Percentiles rank a stretch among this genome's conserved stretches.
Evolutionary conservation across 176 grass and related monocot species (phyloP).

Genomic region (Pontederia crassipes): DNA sequence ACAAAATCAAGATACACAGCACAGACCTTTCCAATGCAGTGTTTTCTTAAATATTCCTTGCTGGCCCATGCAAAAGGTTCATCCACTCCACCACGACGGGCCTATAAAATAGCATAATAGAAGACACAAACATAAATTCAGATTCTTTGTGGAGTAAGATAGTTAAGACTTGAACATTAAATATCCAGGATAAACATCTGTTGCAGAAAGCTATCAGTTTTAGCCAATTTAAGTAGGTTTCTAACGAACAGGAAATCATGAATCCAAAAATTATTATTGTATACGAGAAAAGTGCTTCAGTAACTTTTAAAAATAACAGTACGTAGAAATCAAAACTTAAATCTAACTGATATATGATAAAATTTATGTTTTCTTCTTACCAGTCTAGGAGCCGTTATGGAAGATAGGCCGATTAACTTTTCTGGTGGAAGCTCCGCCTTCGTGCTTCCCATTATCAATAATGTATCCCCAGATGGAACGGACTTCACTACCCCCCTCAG

Average conservation of each 20-base stretch:
- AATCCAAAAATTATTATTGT: too few relatives aligned
- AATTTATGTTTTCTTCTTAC: constrained; percentile 19
- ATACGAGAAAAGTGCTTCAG: too few relatives aligned
- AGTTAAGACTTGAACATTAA: neutral
- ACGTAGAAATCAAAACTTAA: too few relatives aligned
- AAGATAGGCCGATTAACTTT: constrained; percentile 85
- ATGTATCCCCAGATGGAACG: constrained; percentile 79
- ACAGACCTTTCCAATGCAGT: constrained; percentile 84
- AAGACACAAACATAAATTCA: constrained; percentile 2
- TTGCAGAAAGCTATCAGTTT: too few relatives aligned
- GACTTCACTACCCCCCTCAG: constrained; percentile 87
- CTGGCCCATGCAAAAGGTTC: constrained; percentile 99
- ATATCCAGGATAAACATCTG: neutral
- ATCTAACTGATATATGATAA: neutral
- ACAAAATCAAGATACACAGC: neutral
- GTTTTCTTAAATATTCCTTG: constrained; percentile 74
- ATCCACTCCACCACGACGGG: constrained; percentile 73
- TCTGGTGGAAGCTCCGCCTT: constrained; percentile 75
- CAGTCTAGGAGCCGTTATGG: constrained; percentile 82
- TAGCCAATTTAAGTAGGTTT: too few relatives aligned
- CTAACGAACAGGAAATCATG: too few relatives aligned
- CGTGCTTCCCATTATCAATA: constrained; percentile 75
- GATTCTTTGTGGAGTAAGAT: neutral
- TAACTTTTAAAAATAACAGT: too few relatives aligned
- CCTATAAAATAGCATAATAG: constrained; percentile 28